phyloP scores from a whole-genome alignment of 2,329 filamentous ascomycete species.

The Fusarium mexicanum region DNA sequence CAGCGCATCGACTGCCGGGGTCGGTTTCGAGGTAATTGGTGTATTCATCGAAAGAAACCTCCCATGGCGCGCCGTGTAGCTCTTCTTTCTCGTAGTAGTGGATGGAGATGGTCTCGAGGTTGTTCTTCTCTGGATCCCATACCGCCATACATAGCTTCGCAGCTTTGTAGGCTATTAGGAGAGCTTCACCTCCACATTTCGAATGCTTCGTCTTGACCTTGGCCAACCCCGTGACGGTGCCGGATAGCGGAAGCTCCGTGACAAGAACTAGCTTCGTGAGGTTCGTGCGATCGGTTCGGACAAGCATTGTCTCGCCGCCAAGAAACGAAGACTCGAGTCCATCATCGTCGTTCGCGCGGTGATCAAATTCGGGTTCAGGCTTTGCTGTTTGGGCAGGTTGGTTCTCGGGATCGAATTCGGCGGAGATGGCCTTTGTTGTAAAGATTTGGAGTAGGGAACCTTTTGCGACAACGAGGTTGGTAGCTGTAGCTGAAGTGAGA shows the following conservation, averaged over 20 bases:
- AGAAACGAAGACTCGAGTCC: slow-evolving; percentile 74
- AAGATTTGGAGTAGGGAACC: slow-evolving; percentile 95
- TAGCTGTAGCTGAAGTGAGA: slow-evolving; percentile 78
- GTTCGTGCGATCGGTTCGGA: slow-evolving; percentile 70
- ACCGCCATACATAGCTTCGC: slow-evolving; percentile 93
- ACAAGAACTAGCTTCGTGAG: slow-evolving; percentile 84
- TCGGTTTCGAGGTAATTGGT: slow-evolving; percentile 87
- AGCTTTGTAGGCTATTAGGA: slow-evolving; percentile 86
- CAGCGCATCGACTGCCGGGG: slow-evolving; percentile 90
- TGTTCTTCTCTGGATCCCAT: slow-evolving; percentile 86
- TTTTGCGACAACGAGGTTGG: slow-evolving; percentile 90
- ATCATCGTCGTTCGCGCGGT: slow-evolving; percentile 67
- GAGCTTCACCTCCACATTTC: slow-evolving; percentile 82
- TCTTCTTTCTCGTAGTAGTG: slow-evolving; percentile 99
- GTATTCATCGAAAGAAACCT: slow-evolving; percentile 77
- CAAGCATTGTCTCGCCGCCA: slow-evolving; percentile 68
- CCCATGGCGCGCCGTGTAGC: slow-evolving; percentile 83
- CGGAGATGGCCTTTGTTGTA: slow-evolving; percentile 72
- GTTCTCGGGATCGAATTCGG: slow-evolving; percentile 66
- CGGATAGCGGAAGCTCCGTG: slow-evolving; percentile 83
- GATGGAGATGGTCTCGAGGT: slow-evolving; percentile 88
- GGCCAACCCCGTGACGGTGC: slow-evolving; percentile 84
- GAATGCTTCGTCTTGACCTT: slow-evolving; percentile 78
- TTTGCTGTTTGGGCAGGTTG: slow-evolving; percentile 50
- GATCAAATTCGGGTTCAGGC: slow-evolving; percentile 59